These are phyloP conservation scores for Pythium dissotocum DNA, from an alignment of 352 stramenopile species.

Conservation along the genomic window DNA sequence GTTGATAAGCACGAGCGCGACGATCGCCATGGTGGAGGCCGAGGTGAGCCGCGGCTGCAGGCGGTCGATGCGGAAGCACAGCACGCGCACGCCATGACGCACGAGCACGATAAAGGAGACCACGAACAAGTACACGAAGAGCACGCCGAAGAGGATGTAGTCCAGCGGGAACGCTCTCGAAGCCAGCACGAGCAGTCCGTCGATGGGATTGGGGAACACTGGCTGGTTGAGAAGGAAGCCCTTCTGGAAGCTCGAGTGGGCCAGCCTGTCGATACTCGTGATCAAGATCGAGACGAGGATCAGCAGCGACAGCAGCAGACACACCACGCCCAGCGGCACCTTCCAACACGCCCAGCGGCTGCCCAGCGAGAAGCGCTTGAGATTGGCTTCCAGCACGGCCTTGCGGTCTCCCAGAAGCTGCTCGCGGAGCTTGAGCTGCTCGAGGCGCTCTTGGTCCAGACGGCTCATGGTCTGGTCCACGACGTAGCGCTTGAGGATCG, in stretches of 20 bases:
- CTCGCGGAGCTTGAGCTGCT: slow-evolving; percentile 71
- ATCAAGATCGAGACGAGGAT: slow-evolving; percentile 73
- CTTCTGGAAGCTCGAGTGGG: slow-evolving; percentile 64
- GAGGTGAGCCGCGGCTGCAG: slow-evolving; percentile 74
- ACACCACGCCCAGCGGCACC: slow-evolving; percentile 60
- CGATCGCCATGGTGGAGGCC: slow-evolving; percentile 73
- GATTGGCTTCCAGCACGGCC: slow-evolving; percentile 65
- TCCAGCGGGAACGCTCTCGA: slow-evolving; percentile 80
- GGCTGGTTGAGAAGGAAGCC: slow-evolving; percentile 74
- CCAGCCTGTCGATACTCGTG: slow-evolving; percentile 80
- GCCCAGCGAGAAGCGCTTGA: slow-evolving; percentile 51
- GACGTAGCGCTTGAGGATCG: slow-evolving; percentile 68
- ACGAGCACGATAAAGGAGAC: slow-evolving; percentile 75
- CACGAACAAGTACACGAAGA: slow-evolving; percentile 80
- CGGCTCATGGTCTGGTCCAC: slow-evolving; percentile 64
- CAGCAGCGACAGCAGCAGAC: slow-evolving; percentile 67
- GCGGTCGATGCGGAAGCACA: slow-evolving; percentile 75
- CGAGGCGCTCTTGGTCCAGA: slow-evolving; percentile 68
- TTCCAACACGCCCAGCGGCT: slow-evolving; percentile 59
- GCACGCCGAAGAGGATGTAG: slow-evolving; percentile 77
- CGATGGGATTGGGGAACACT: slow-evolving; percentile 71
- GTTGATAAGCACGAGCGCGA: slow-evolving; percentile 81
- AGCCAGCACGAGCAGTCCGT: slow-evolving; percentile 68
- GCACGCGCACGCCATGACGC: slow-evolving; percentile 73
- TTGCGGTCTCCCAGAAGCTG: slow-evolving; percentile 66